These are phyloP conservation scores for Colletotrichum coccodes DNA, from an alignment of 2,329 filamentous ascomycete genomes.

Conservation along the genomic window DNA sequence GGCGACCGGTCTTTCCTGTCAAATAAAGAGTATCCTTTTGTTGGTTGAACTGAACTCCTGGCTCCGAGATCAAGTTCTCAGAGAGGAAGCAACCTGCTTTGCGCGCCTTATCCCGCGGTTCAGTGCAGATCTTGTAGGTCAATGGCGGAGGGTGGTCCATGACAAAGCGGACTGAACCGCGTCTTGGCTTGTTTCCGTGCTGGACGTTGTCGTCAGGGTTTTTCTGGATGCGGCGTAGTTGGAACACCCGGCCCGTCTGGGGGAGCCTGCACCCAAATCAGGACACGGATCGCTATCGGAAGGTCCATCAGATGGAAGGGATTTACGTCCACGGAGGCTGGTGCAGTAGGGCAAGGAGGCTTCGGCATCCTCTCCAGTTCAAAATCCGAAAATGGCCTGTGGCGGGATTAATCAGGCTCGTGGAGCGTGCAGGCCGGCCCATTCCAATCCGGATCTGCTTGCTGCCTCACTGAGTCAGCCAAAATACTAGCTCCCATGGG, in stretches of 20 bases:
- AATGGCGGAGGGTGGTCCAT: constrained; percentile 35
- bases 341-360: background rate
- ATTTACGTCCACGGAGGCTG: background rate
- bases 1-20: constrained; percentile 38
- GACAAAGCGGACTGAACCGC: constrained; percentile 36
- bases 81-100: constrained; percentile 40
- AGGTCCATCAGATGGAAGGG: constrained; percentile 19
- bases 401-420: background rate
- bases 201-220: background rate
- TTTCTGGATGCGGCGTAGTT: constrained; percentile 35
- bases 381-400: background rate
- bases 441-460: background rate
- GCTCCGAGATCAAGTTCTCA: constrained; percentile 11
- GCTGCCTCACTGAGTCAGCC: background rate
- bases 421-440: background rate
- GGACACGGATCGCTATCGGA: constrained; percentile 40
- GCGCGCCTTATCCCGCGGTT: constrained; percentile 39
- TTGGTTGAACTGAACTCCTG: constrained; percentile 40
- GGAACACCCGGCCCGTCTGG: constrained; percentile 42
- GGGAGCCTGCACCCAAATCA: constrained; percentile 42
- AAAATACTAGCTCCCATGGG: background rate
- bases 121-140: constrained; percentile 37
- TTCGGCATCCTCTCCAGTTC: background rate
- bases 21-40: constrained; percentile 41
- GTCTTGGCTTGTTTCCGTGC: constrained; percentile 18